Evolutionary conservation across 768 basidiomycete species (phyloP), one percentile per base, ranked within the genome.

Genomic region (Thelephora aurantiotincta): DNA sequence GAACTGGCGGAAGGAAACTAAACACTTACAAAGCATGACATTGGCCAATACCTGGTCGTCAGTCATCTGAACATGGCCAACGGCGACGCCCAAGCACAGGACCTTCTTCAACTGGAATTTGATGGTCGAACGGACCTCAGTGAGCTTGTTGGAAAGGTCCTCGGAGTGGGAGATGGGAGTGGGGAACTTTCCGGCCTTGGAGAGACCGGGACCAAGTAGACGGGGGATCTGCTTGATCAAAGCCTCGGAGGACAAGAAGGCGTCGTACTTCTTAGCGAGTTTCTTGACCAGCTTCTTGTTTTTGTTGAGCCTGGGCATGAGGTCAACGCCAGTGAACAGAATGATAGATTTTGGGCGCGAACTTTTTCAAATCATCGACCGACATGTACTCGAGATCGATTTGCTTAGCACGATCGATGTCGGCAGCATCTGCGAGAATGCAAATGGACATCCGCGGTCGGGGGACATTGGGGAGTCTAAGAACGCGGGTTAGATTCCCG

Each of bases 221-320:
- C 96, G 94, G 56, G 96, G 96, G 52, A 99, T 98, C 72, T 97
- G 94, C 77, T 96, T 98, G 77, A 99, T 97, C 57, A 99, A 77
- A 51, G 89, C 71, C 67, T 99, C 96, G 50, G 96, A 98, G 33
- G 94, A 79, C 55, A 99, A 72, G 83, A 99, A 99, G 50, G 94
- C 92, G 59, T 99, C 93, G 72, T 97, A 93, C 67, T 97, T 97
- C 77, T 98, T 97, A 56, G 94, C 94, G 57, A 98, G 87, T 74
- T 96, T 96, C 78, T 98, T 99, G 63, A 98, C 96, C 52, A 99
- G 88, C 73, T 99, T 99, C 77, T 99, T 98, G 80, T 98, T 99
- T 74, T 96, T 94, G 83, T 94, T 96, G 55, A 97, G 78, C 69
- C 87, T 90, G 43, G 19, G 13, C 19, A 2, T 7, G n/a, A 38